Evolutionary conservation across 768 basidiomycete genomes (phyloP).

Genomic region (Pseudohyphozyma bogoriensis): DNA sequence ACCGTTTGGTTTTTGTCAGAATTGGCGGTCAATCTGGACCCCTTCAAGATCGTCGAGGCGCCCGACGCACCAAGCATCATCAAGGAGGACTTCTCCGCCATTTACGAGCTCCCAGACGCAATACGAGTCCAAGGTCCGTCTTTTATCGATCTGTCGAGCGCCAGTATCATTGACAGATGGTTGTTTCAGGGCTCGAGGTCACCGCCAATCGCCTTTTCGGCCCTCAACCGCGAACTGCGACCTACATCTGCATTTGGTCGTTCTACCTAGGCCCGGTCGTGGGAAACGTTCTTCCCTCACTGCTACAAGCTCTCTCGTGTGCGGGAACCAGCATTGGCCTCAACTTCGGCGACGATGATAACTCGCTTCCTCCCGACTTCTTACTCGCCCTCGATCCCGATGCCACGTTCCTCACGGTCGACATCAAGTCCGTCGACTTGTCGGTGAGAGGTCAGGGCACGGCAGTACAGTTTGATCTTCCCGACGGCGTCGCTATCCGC

Average conservation of each 20-base stretch:
- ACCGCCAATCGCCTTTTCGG: conserved; percentile 81
- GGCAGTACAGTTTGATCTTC: conserved; percentile 50
- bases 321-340: conserved; percentile 52
- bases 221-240: conserved; percentile 66
- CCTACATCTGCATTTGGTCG: conserved; percentile 92
- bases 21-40: conserved; percentile 70
- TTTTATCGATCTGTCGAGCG: no score
- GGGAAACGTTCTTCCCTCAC: conserved; percentile 48
- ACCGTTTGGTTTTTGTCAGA: conserved; percentile 39
- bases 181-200: conserved; percentile 58
- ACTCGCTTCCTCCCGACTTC: conserved; percentile 67
- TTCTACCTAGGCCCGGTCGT: conserved; percentile 59
- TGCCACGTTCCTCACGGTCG: conserved; percentile 74
- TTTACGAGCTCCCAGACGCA: not conserved
- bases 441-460: conserved; percentile 50
- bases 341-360: conserved; percentile 64
- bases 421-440: conserved; percentile 48
- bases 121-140: conserved; percentile 3
- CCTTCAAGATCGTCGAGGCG: conserved; percentile 49
- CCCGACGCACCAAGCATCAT: conserved; percentile 36
- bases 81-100: not conserved
- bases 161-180: not conserved
- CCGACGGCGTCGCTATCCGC: conserved; percentile 55
- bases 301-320: conserved; percentile 47
- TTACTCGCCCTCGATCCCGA: conserved; percentile 60